phyloP scores from a whole-genome alignment of 2,329 filamentous ascomycete species.

The Nemania bipapillata region DNA sequence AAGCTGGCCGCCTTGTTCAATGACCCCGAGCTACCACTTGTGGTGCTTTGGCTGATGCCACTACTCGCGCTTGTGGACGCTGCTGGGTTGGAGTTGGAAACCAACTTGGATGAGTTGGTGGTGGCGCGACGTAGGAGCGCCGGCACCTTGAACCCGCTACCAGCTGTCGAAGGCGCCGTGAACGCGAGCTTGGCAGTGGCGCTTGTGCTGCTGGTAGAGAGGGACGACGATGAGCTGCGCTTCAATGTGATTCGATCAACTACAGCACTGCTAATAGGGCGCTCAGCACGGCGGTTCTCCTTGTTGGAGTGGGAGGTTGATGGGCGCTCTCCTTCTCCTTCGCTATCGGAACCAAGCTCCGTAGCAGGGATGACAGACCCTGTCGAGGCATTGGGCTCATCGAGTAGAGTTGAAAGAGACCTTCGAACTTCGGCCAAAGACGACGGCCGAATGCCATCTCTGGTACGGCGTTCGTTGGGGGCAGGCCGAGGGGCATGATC shows the following conservation, averaged over 20 bases:
- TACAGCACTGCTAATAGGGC: constrained; percentile 57
- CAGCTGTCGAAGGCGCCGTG: constrained; percentile 55
- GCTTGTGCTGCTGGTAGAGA: constrained; percentile 39
- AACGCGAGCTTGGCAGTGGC: constrained; percentile 65
- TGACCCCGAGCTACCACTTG: constrained; percentile 15
- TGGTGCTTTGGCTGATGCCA: constrained; percentile 17
- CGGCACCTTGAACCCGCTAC: constrained; percentile 72
- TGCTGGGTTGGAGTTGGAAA: constrained; percentile 51
- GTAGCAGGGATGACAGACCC: constrained; percentile 61
- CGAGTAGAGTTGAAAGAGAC: constrained; percentile 83
- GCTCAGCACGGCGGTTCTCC: constrained; percentile 57
- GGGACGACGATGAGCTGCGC: constrained; percentile 55
- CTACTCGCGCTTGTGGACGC: constrained; percentile 21
- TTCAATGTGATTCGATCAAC: constrained; percentile 80
- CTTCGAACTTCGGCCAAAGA: constrained; percentile 84
- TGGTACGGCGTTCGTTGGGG: constrained; percentile 71
- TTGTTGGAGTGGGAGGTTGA: constrained; percentile 55
- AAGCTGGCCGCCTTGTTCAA: constrained; percentile 47
- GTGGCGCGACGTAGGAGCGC: constrained; percentile 78
- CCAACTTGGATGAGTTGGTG: constrained; percentile 64
- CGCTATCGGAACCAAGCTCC: constrained; percentile 63
- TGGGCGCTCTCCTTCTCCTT: constrained; percentile 57
- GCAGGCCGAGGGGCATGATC: constrained; percentile 60
- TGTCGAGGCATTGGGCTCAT: constrained; percentile 67
- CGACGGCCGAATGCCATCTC: constrained; percentile 72